A percentile compares a stretch with the other conserved stretches of the same genome.
These are phyloP conservation scores for Polyplosphaeria fusca DNA, from an alignment of 495 filamentous ascomycete species.

Conservation along the genomic window DNA sequence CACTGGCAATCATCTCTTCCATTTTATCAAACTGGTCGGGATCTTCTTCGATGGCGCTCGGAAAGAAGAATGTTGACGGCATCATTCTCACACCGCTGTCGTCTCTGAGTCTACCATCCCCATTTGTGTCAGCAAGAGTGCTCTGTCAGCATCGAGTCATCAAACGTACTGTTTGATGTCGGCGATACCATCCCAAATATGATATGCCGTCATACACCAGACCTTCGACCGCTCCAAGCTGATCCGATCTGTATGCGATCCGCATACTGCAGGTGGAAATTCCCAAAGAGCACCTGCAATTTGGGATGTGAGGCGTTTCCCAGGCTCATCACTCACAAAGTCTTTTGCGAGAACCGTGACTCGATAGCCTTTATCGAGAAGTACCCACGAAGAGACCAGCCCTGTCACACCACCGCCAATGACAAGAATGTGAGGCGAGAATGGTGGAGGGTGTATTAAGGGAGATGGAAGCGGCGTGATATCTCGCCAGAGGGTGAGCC, in stretches of 20 bases:
- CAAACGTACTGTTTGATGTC: constrained; percentile 30
- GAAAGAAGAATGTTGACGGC: constrained; percentile 45
- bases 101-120: too few species aligned
- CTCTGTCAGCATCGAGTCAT: too few species aligned
- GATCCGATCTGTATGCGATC: constrained; percentile 46
- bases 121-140: too few species aligned
- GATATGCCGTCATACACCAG: constrained; percentile 48
- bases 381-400: constrained; percentile 46
- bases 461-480: not conserved
- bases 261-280: constrained; percentile 49
- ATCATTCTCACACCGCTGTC: constrained; percentile 49
- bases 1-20: constrained; percentile 41
- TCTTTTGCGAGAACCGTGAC: constrained; percentile 50
- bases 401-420: constrained; percentile 50
- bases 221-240: constrained; percentile 43
- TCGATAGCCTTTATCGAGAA: constrained; percentile 50
- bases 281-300: constrained; percentile 54
- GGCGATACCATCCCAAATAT: constrained; percentile 46
- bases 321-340: constrained; percentile 41
- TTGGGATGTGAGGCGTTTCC: constrained; percentile 50
- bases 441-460: not conserved
- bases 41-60: constrained; percentile 40
- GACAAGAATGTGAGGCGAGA: constrained; percentile 43
- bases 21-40: constrained; percentile 41
- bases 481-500: constrained; percentile 5